phyloP scores from a whole-genome alignment of 257 asterid genomes.

The Salvia rosmarinus region DNA sequence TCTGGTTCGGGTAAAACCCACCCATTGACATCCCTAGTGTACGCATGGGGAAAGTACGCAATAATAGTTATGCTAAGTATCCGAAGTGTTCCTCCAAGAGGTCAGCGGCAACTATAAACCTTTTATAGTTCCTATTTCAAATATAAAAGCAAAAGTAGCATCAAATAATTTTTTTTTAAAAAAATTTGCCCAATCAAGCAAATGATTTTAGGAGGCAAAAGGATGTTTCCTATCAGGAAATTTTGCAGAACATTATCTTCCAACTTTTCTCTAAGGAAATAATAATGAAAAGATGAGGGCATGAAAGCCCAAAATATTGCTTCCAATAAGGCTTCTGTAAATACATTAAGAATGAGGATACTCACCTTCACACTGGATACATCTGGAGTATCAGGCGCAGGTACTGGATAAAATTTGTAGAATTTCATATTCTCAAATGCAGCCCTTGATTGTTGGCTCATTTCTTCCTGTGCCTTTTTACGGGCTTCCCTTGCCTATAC shows the following conservation, averaged over 20 bases:
- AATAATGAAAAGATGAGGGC: neutral
- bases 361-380: constrained; percentile 80
- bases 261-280: neutral
- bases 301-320: neutral
- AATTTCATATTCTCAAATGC: constrained; percentile 74
- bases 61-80: neutral
- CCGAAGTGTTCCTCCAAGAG: neutral
- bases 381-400: constrained; percentile 75
- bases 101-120: neutral
- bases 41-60: neutral
- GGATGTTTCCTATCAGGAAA: neutral
- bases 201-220: neutral
- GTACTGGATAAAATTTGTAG: constrained; percentile 82
- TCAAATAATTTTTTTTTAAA: too few relatives aligned
- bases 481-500: constrained; percentile 89
- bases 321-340: neutral
- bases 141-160: neutral
- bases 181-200: neutral
- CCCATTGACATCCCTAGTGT: too few relatives aligned
- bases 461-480: constrained; percentile 68
- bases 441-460: constrained; percentile 68
- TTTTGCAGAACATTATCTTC: constrained; percentile 1
- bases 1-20: too few relatives aligned
- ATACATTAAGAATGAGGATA: constrained; percentile 2
- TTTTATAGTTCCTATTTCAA: neutral